A percentile compares a stretch with the other conserved stretches of the same genome.
Conservation (phyloP, 441 rosid genomes). For the Flueggea neowawraea region DNA sequence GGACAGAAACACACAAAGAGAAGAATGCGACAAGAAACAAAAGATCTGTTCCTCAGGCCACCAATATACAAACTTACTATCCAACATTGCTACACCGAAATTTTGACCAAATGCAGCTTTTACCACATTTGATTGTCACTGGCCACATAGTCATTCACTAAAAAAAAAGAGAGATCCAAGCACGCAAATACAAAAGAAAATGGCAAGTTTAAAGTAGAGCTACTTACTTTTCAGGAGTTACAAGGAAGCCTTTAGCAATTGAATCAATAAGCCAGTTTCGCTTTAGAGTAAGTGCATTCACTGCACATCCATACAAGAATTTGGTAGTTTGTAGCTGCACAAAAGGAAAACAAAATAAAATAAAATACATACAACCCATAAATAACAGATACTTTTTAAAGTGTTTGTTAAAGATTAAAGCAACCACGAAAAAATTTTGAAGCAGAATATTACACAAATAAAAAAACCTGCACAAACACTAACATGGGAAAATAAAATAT, state of each 20-base stretch:
- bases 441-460: background rate
- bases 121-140: no score
- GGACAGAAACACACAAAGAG: no score
- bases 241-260: conserved; percentile 40
- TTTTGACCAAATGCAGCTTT: no score
- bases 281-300: conserved; percentile 43
- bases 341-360: background rate
- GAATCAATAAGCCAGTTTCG: conserved; percentile 55
- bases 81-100: no score
- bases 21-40: no score
- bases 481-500: no score
- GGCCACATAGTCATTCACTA: no score
- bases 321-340: conserved; percentile 54
- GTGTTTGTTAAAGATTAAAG: background rate
- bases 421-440: background rate
- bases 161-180: background rate
- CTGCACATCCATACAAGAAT: conserved; percentile 68
- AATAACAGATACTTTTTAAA: background rate
- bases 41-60: no score
- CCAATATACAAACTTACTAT: no score
- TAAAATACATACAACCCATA: background rate
- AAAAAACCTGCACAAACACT: no score
- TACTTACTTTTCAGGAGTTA: conserved; percentile 53
- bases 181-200: background rate
- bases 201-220: background rate